These are phyloP conservation scores for Apiotrichum domesticum DNA, from an alignment of 1,284 basidiomycete genomes.

Conservation along the genomic window DNA sequence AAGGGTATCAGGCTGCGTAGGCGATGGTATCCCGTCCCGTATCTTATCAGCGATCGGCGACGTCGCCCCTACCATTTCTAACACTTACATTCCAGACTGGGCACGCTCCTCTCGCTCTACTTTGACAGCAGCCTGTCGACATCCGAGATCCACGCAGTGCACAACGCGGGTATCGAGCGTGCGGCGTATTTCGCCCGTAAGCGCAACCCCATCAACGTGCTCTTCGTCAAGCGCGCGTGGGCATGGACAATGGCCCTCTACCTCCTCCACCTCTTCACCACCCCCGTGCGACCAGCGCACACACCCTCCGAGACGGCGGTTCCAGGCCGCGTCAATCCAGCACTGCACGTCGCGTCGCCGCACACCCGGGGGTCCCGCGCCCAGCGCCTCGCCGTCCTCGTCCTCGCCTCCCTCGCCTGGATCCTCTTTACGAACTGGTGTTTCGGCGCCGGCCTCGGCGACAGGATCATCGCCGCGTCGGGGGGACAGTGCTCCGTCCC, in stretches of 20 bases:
- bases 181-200: conserved; percentile 71
- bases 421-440: conserved; percentile 78
- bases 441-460: conserved; percentile 78
- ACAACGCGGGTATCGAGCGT: conserved; percentile 41
- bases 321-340: conserved; percentile 5
- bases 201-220: conserved; percentile 70
- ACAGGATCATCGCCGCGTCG: conserved; percentile 65
- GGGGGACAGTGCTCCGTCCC: conserved; percentile 74
- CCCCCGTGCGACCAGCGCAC: conserved; percentile 6
- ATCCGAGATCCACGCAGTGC: conserved; percentile 48
- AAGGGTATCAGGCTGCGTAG: not conserved
- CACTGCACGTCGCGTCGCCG: conserved; percentile 53
- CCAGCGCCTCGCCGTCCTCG: conserved; percentile 55
- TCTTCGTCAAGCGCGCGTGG: conserved; percentile 89
- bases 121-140: conserved; percentile 51
- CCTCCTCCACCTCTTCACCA: conserved; percentile 45
- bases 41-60: not conserved
- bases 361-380: conserved; percentile 38
- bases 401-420: conserved; percentile 65
- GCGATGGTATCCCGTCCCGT: not conserved
- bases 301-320: not conserved
- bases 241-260: conserved; percentile 76
- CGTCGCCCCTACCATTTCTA: not conserved
- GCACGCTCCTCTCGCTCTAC: conserved; percentile 52
- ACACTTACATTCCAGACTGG: conserved; percentile 20